Percentiles rank a stretch among this genome's conserved stretches.
phyloP scores from a whole-genome alignment of 2,329 filamentous ascomycete species.

The Nannizziopsis arthrosporioides region DNA sequence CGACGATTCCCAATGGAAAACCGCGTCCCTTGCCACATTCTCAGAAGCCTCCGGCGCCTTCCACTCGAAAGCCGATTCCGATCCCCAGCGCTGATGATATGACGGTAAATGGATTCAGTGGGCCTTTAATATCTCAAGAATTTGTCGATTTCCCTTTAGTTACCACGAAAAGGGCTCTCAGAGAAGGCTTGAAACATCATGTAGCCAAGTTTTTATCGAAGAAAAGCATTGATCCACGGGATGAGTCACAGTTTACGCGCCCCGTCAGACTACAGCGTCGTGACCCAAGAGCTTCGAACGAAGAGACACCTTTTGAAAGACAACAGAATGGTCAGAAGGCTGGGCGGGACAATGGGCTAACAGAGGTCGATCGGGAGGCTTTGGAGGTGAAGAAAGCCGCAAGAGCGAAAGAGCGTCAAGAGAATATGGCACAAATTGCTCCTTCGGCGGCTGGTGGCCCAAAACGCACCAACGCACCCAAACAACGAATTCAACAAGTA shows the following conservation, averaged over 20 bases:
- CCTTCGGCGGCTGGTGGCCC: slow-evolving; percentile 60
- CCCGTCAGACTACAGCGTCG: slow-evolving; percentile 83
- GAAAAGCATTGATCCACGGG: slow-evolving; percentile 52
- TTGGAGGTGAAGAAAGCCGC: slow-evolving; percentile 55
- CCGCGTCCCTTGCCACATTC: slow-evolving; percentile 17
- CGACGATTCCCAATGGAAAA: slow-evolving; percentile 18
- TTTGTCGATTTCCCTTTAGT: slow-evolving; percentile 56
- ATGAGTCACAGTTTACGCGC: slow-evolving; percentile 73
- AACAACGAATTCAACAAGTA: slow-evolving; percentile 77
- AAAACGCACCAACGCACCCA: slow-evolving; percentile 53
- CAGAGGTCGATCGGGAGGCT: slow-evolving; percentile 54
- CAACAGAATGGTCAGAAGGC: slow-evolving; percentile 44
- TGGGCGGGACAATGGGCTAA: slow-evolving; percentile 39
- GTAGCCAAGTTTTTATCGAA: slow-evolving; percentile 68
- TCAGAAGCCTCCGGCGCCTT: slow-evolving; percentile 14
- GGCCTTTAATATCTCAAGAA: slow-evolving; percentile 29
- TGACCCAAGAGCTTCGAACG: slow-evolving; percentile 55
- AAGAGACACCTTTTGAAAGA: slow-evolving; percentile 25
- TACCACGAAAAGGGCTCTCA: slow-evolving; percentile 68
- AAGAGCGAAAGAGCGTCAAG: slow-evolving; percentile 71
- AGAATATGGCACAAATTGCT: slow-evolving; percentile 85
- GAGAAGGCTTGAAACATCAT: slow-evolving; percentile 73
- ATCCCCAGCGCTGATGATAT: slow-evolving; percentile 22
- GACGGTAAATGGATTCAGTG: slow-evolving; percentile 34
- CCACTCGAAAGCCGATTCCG: slow-evolving; percentile 17